Conservation (phyloP, 768 basidiomycete species). For the Termitomyces sp. region DNA sequence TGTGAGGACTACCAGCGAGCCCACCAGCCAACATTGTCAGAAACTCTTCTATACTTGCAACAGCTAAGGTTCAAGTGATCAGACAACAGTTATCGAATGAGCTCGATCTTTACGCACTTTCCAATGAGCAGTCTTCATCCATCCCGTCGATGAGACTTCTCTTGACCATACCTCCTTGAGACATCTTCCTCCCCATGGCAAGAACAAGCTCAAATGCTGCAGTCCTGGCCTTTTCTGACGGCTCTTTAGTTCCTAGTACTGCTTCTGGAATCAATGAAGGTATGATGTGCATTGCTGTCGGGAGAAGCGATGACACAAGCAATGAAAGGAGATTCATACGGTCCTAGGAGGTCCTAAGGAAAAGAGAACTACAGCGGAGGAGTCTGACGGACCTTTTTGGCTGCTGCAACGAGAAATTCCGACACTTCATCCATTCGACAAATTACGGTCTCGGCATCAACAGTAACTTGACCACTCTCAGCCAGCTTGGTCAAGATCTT, state of each 20-base stretch:
- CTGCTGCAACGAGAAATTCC: conserved; percentile 67
- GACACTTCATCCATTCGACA: conserved; percentile 59
- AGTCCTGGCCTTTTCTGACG: conserved; percentile 84
- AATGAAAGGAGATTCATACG: conserved; percentile 70
- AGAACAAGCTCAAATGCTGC: conserved; percentile 90
- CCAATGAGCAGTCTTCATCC: conserved; percentile 58
- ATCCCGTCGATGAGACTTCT: conserved; percentile 74
- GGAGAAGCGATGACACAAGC: conserved; percentile 63
- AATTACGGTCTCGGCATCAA: conserved; percentile 55
- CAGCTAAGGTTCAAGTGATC: conserved; percentile 26
- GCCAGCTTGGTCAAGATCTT: conserved; percentile 74
- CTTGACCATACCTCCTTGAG: conserved; percentile 75
- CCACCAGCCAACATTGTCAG: conserved; percentile 97
- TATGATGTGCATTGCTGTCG: conserved; percentile 73
- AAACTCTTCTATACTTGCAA: conserved; percentile 83
- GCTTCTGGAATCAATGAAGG: conserved; percentile 90
- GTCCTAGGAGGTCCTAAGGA: conserved; percentile 44
- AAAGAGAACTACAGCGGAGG: not conserved
- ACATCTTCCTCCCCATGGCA: conserved; percentile 91
- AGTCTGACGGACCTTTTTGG: conserved; percentile 65
- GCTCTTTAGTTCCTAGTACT: conserved; percentile 93
- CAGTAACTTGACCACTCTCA: conserved; percentile 52
- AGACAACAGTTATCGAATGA: not conserved
- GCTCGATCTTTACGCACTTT: conserved; percentile 31
- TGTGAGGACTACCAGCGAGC: conserved; percentile 88